Evolutionary conservation across 2,329 filamentous ascomycete genomes (phyloP), one percentile per base, ranked within the genome.

Genomic region (Colletotrichum scovillei): DNA sequence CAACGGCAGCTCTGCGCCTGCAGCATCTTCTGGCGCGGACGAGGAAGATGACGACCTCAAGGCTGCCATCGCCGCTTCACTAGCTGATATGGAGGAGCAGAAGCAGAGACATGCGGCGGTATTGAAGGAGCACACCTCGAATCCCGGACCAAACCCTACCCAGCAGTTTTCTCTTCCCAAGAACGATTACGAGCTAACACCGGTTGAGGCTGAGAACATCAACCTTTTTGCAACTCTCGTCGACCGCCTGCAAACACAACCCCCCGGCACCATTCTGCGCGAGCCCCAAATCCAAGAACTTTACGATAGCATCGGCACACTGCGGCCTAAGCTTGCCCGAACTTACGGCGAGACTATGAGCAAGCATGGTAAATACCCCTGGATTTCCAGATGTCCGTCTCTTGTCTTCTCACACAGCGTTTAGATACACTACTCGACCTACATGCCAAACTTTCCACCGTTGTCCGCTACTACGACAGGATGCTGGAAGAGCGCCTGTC

Each of bases 281-380:
- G 97, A 99, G 79, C 97, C 97, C 1, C 97, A 98, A 81, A 98
- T 99, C 63, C 97, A 99, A 82, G 97, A 99, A 83, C 87, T 99
- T 5, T 99, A 99, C 81, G 97, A 98, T 80, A 97, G 95, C 78
- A 98, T 99, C 78, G 95, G 96, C n/a, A 89, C 95, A 19, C 86
- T 99, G 75, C 90, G 97, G 63, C 97, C 97, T 1, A 99, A 99
- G 82, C 87, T 99, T 68, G 97, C 97, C 5, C 91, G 97, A 70
- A 98, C 96, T 0, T 98, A 98, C 80, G 97, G 97, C 68, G 97
- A 99, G 85, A 98, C 97, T 0, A 98, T 99, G 97, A 98, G 97
- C 89, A 99, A 99, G 83, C 97, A 98, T 82, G 95, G 94, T 94
- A 86, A 81, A 91, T 84, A 19, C 7, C 11, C 22, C 30, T 11